Evolutionary conservation across 2,329 filamentous ascomycete species (phyloP), one percentile per base, ranked within the genome.

Genomic region (Orbilia brochopaga): DNA sequence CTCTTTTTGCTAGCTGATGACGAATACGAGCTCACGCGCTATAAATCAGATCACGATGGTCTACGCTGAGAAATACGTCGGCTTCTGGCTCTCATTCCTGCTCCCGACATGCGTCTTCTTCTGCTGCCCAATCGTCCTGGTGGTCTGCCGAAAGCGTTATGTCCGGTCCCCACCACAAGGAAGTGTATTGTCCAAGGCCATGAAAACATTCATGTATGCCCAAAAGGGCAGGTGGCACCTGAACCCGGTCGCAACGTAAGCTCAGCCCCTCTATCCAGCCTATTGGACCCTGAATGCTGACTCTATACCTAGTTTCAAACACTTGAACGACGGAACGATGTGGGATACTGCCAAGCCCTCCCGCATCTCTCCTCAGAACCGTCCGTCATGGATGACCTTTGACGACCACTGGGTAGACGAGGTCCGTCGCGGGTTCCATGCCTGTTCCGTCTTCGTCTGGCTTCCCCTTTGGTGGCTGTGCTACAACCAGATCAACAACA

Each of bases 391-490:
- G 89, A 92, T 92, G 88, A 89, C 87, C 0, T 92, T 91, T 75
- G 90, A 93, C 73, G 90, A 93, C 75, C 85, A 86, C 58, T 93
- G 90, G 89, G 90, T 93, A 35, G 89, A 91, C 77, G 88, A 92
- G 78, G 86, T 92, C 54, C 83, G 83, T 58, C 87, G 89, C 79
- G 89, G 88, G 73, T 81, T 90, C 64, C 82, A 84, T 75, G 88
- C 88, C 64, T 90, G 88, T 81, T 73, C 69, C 40, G 69, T 73
- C n/a, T 73, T 73, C 75, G 76, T 87, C 73, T 91, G 88, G 82
- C 84, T 87, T 64, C 88, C 88, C 44, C 83, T 84, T 70, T 86
- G 83, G 79, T 86, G 83, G 83, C 80, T 87, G 10, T 81, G 83
- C 56, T 85, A 85, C 77, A 82, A 81, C 62, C 85, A 86, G 75